Conservation (phyloP, 345 rosid genomes). For the Salix exigua region DNA sequence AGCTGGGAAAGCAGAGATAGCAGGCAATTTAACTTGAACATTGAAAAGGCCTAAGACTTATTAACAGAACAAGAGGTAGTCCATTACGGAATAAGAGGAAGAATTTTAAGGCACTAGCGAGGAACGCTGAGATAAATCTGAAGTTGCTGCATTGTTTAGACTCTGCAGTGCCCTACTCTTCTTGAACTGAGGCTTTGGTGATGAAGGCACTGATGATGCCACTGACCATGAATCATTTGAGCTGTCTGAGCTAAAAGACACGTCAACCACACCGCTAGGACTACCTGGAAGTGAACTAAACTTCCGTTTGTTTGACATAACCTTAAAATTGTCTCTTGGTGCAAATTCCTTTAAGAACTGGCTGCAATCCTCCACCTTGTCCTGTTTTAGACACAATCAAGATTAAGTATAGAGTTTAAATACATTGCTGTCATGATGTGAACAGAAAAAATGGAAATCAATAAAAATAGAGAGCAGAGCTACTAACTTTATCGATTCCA, state of each 20-base stretch:
- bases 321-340: constrained; percentile 3
- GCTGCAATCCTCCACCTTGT: constrained; percentile 48
- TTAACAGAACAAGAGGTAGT: constrained; percentile 22
- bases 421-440: constrained; percentile 1
- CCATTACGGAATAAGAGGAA: not conserved
- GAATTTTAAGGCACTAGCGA: constrained; percentile 25
- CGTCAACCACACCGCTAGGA: constrained; percentile 65
- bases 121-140: constrained; percentile 32
- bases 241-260: constrained; percentile 52
- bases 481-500: constrained; percentile 53
- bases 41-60: constrained; percentile 3
- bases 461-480: not conserved
- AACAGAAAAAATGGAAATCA: not conserved
- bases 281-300: constrained; percentile 48
- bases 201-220: constrained; percentile 49
- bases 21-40: constrained; percentile 49
- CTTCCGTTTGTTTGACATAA: constrained; percentile 54
- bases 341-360: constrained; percentile 42
- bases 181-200: constrained; percentile 54
- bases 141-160: constrained; percentile 18
- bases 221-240: constrained; percentile 51
- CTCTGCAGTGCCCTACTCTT: constrained; percentile 32
- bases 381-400: constrained; percentile 40
- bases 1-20: constrained; percentile 46
- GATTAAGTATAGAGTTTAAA: not conserved